phyloP scores from a whole-genome alignment of 495 filamentous ascomycete genomes.

The Aspergillus bertholletiae region DNA sequence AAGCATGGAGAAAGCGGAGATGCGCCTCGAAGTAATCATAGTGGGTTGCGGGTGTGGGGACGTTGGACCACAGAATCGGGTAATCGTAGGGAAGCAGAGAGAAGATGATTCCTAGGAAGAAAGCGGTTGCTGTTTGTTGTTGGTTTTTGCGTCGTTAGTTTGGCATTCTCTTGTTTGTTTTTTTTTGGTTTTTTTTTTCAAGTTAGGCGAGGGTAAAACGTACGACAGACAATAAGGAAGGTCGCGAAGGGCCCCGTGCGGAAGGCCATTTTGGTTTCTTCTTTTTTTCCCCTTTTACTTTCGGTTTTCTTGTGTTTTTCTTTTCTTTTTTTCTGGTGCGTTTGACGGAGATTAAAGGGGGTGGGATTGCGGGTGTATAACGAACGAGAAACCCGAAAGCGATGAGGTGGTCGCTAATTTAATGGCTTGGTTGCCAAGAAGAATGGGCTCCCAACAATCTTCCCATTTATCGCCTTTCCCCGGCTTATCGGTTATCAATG shows the following conservation, averaged over 20 bases:
- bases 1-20: constrained; percentile 78
- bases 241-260: constrained; percentile 71
- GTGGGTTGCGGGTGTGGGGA: constrained; percentile 58
- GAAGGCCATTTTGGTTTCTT: constrained; percentile 27
- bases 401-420: no score
- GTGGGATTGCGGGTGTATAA: no score
- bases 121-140: constrained; percentile 67
- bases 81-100: constrained; percentile 97
- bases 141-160: no score
- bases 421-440: no score
- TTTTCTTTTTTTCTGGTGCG: constrained; percentile 2
- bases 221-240: constrained; percentile 93
- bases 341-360: no score
- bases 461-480: no score
- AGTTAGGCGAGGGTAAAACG: constrained; percentile 31
- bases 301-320: not conserved
- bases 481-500: no score
- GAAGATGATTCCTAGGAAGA: constrained; percentile 98
- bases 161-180: constrained; percentile 5
- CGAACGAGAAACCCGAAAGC: no score
- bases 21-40: constrained; percentile 80
- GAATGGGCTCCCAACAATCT: no score
- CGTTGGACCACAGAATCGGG: constrained; percentile 86
- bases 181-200: not conserved
- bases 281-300: constrained; percentile 6